Base-by-base conservation (phyloP, 352 stramenopile genomes). In the Globisporangium middletonii region DNA sequence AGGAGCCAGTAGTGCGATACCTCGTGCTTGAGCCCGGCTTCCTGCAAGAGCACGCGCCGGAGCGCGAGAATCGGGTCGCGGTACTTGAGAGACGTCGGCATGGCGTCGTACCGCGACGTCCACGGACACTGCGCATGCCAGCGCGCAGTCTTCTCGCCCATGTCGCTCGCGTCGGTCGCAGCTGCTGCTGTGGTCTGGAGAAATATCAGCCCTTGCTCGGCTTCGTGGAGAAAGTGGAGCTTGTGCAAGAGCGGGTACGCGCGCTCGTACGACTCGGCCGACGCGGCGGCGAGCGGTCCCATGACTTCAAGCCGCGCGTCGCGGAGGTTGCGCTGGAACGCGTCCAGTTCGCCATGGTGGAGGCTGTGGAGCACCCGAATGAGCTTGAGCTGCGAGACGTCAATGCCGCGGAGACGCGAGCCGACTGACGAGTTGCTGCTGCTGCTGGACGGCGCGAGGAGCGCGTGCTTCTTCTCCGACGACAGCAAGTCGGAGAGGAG, bases 1-100 rank as follows among this genome's bases (percentile, higher is more conserved):
- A 80, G 52, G 9, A 95, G 63, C 86, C 86, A 95, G 50, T 92
- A 94, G 16, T 77, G 68, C 1, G 79, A 88, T n/a, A 92, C 82
- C 56, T 90, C 71, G 4, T 72, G 72, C 27, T 50, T 69, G 26
- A 92, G 59, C 2, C 73, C 71, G n/a, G 79, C 77, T 61, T 89
- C 72, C 35, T 86, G 72, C 1, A 96, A 56, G 60, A 96, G 74
- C 6, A 93, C 71, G 26, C 88, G 79, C 8, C 86, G 81, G 15
- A 94, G 68, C 28, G 88, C 88, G 28, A 96, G 64, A 57, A 96
- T 86, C 8, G 83, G 86, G 38, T 94, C 83, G 43, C 85, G 72
- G 50, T 90, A 94, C 53, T 91, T 90, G 2, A 96, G 66, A 4
- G 85, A 84, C n/a, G 81, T 72, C 35, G 84, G 71, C 57, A 95